phyloP scores from a whole-genome alignment of 768 basidiomycete genomes.

The Guyanaporus albipodus region DNA sequence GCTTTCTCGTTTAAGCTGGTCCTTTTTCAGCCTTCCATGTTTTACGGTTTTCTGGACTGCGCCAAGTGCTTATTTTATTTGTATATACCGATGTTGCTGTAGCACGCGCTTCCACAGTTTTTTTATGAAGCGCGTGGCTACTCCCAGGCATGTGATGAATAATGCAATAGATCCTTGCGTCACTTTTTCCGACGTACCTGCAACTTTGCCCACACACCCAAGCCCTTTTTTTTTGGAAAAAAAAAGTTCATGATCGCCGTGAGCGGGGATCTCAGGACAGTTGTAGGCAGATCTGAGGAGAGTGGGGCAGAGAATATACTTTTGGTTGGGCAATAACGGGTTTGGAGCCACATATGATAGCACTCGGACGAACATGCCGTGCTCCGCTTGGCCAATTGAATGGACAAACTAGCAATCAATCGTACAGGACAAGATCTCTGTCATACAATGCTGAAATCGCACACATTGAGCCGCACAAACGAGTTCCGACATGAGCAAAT shows the following conservation, averaged over 20 bases:
- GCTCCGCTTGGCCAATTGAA: slow-evolving; percentile 10
- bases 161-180: slow-evolving; percentile 1
- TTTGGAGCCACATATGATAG: not conserved
- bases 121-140: not conserved
- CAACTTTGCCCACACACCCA: too few relatives aligned
- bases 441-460: not conserved
- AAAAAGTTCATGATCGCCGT: slow-evolving; percentile 8
- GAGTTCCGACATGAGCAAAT: not conserved
- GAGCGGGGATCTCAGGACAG: slow-evolving; percentile 24
- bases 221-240: too few relatives aligned
- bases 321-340: slow-evolving; percentile 1
- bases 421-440: slow-evolving; percentile 10
- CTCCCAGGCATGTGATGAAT: not conserved
- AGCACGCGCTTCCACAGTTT: slow-evolving; percentile 3
- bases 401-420: slow-evolving; percentile 9
- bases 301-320: slow-evolving; percentile 5
- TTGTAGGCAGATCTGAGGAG: slow-evolving; percentile 13
- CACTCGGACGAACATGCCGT: not conserved
- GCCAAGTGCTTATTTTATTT: slow-evolving; percentile 11
- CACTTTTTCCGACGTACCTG: too few relatives aligned
- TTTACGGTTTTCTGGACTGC: slow-evolving; percentile 6
- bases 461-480: not conserved
- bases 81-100: slow-evolving; percentile 19
- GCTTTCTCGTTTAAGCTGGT: slow-evolving; percentile 24
- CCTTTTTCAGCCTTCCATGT: slow-evolving; percentile 13